Evolutionary conservation across 2,329 filamentous ascomycete genomes (phyloP).

Genomic region (Hypoxylon sp.): DNA sequence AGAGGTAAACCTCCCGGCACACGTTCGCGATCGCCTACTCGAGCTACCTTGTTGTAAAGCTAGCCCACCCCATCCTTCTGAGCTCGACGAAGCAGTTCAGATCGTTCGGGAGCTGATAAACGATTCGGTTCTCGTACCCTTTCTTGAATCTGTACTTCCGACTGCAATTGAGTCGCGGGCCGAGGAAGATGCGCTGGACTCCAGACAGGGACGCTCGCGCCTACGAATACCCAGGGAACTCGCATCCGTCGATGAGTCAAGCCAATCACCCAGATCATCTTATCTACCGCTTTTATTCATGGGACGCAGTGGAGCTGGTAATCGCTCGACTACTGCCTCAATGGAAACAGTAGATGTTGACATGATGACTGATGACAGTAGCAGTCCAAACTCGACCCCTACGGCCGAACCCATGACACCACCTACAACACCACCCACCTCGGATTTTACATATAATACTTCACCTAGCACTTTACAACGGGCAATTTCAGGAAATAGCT

Average conservation of each 20-base stretch:
- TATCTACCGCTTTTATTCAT: conserved; percentile 62
- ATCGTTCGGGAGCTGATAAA: conserved; percentile 98
- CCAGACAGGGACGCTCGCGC: conserved; percentile 58
- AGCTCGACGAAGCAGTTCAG: conserved; percentile 84
- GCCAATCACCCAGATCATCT: conserved; percentile 61
- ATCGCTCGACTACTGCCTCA: conserved; percentile 62
- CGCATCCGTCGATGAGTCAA: conserved; percentile 57
- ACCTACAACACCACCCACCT: conserved; percentile 78
- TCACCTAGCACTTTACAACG: conserved; percentile 69
- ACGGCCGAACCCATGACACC: conserved; percentile 78
- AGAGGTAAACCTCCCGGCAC: conserved; percentile 91
- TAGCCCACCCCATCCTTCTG: conserved; percentile 79
- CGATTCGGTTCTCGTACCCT: conserved; percentile 93
- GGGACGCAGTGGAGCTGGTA: conserved; percentile 56
- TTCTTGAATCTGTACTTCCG: conserved; percentile 78
- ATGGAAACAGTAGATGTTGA: conserved; percentile 65
- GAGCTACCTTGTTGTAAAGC: conserved; percentile 69
- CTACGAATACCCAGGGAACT: conserved; percentile 58
- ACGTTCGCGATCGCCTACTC: conserved; percentile 86
- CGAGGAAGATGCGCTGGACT: conserved; percentile 58
- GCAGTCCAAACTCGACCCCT: conserved; percentile 70
- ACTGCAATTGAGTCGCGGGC: conserved; percentile 54
- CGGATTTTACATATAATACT: conserved; percentile 68
- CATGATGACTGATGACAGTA: conserved; percentile 75
- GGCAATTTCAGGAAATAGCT: conserved; percentile 70